phyloP scores from a whole-genome alignment of 108 stramenopile genomes.

The Pelagomonas calceolata region DNA sequence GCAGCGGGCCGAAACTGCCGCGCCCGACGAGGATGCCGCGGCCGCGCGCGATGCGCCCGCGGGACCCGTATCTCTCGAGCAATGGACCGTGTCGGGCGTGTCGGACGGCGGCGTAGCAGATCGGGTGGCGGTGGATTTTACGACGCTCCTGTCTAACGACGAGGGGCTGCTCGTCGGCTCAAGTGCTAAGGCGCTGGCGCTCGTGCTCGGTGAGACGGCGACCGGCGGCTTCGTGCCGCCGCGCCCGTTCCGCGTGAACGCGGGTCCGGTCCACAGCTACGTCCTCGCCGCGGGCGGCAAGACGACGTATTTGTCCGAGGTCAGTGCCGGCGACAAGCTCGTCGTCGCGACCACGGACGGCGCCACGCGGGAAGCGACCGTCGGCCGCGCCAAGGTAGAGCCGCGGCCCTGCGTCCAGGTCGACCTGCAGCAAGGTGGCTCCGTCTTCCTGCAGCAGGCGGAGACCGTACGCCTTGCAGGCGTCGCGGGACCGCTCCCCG shows the following conservation, averaged over 20 bases:
- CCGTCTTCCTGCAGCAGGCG: not conserved
- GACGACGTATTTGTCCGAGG: slow-evolving; percentile 32
- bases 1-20: not conserved
- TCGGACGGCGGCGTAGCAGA: not conserved
- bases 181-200: slow-evolving; percentile 22
- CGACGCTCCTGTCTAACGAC: not conserved
- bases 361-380: not conserved
- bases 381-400: not conserved
- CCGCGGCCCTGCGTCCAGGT: not conserved
- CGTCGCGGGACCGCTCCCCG: not conserved
- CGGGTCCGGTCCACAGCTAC: slow-evolving; percentile 32
- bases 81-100: not conserved
- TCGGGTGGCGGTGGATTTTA: not conserved
- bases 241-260: slow-evolving; percentile 28
- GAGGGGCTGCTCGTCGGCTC: slow-evolving; percentile 33
- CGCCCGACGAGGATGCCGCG: not conserved
- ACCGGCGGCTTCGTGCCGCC: slow-evolving; percentile 22
- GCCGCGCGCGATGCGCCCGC: not conserved
- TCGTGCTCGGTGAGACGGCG: slow-evolving; percentile 25
- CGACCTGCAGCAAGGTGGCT: not conserved
- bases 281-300: slow-evolving; percentile 16
- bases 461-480: not conserved
- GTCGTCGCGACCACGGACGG: not conserved
- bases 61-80: not conserved
- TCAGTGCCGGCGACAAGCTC: slow-evolving; percentile 24